Base-by-base conservation (phyloP, 257 asterid genomes). In the Nemophila menziesii region DNA sequence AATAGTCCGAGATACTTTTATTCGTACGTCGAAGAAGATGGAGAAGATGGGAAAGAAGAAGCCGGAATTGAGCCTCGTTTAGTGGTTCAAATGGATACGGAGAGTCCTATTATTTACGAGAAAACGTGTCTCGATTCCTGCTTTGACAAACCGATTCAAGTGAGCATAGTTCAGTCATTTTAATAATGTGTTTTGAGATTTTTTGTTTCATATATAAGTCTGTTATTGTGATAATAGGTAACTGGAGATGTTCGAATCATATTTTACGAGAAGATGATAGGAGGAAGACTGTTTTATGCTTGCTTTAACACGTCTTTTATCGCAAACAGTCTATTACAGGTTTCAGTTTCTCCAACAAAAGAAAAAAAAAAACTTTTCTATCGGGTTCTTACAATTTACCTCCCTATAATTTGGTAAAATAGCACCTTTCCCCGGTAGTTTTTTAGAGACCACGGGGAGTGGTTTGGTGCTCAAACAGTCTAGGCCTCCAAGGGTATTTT, bases 71-170 rank as follows among this genome's bases (percentile, higher is more conserved):
- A 71, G 64, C 86, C 78, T 18, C 93, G 39, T 46, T 52, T 80
- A 65, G 82, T 84, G 0, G 78, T 70, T 33, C 95, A 80, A 58
- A 84, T 84, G 95, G 95, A 84, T 56, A 84, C 92, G 0, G 93
- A 84, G 54, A 72, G 84, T 38, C 66, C 92, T 41, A 63, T 74
- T 19, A 71, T 72, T 20, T 73, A 77, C 68, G 56, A 77, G 56
- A 77, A 84, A 56, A 77, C 67, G 17, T 84, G 95, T 49, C 86
- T 84, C 5, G 86, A 85, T 29, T 60, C 55, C 62, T 61, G 46
- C 22, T 80, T 61, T 16, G 95, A 84, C 13, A 73, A 60, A 39
- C 93, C 93, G 20, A 40, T 74, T 40, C 77, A 60, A 24, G 95
- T 84, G 70, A 39, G 76, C 42, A 46, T 13, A 8, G 12, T 29